Conservation (phyloP, 106 monocot genomes). For the Ottelia alismoides region DNA sequence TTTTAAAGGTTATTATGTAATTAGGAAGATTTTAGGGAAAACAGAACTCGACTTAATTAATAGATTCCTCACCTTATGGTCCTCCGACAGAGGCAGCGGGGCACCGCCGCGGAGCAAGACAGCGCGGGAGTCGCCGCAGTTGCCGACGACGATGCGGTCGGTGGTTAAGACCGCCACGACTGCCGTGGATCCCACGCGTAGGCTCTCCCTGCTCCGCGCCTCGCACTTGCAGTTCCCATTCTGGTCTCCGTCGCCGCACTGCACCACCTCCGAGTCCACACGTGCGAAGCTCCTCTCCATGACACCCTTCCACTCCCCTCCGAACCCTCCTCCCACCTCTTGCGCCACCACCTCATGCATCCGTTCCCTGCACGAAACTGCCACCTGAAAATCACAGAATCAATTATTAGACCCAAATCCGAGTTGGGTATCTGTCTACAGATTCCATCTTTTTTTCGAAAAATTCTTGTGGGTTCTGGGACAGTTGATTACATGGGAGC, state of each 20-base stretch:
- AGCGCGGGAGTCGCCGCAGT: constrained; percentile 78
- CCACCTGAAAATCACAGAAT: constrained; percentile 33
- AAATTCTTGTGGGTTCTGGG: background rate
- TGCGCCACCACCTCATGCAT: constrained; percentile 70
- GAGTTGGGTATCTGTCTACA: background rate
- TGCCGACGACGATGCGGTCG: constrained; percentile 12
- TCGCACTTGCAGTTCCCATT: constrained; percentile 48
- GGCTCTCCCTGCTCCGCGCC: constrained; percentile 42
- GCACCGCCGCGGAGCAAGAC: constrained; percentile 58
- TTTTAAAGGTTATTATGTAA: too few relatives aligned
- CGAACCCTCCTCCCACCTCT: constrained; percentile 17
- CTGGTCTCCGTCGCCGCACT: background rate
- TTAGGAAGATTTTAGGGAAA: too few relatives aligned
- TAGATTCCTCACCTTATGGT: constrained; percentile 51
- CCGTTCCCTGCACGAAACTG: constrained; percentile 49
- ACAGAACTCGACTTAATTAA: too few relatives aligned
- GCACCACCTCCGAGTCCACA: constrained; percentile 49
- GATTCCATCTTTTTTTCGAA: too few relatives aligned
- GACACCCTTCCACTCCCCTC: constrained; percentile 28
- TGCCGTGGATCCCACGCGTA: constrained; percentile 82
- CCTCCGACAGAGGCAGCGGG: constrained; percentile 45
- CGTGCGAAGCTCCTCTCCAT: constrained; percentile 62
- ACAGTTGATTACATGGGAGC: too few relatives aligned
- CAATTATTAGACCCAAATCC: too few relatives aligned
- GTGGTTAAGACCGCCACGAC: constrained; percentile 33